Base-by-base conservation (phyloP, 1,284 basidiomycete genomes). In the Volvariella volvacea region DNA sequence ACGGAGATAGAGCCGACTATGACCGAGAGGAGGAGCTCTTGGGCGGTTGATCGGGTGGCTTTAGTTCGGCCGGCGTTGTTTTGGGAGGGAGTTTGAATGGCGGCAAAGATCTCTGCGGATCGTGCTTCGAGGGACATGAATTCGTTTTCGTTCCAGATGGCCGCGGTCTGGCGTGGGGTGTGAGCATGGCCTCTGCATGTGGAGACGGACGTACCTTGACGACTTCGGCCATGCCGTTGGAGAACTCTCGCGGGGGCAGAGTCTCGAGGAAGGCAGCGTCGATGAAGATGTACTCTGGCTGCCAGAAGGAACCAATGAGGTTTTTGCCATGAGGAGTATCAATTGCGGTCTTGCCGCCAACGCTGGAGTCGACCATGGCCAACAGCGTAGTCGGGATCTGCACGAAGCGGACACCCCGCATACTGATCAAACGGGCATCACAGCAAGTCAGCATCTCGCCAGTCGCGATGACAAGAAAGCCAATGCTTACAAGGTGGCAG, bases 201-300 rank as follows among this genome's bases (percentile, higher is more conserved):
- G 45, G 34, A 36, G 28, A 46, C 14, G 41, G 12, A 63, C 69
- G 53, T 48, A 89, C 92, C 78, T 98, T 99, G 64, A 99, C 83
- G 3, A 98, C 89, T 64, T 99, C 95, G 1, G 96, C 94, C 91
- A 99, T 97, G 39, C 95, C 95, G 60, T 99, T 99, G 36, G 91
- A 89, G 54, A 98, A 94, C 63, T 99, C 96, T 49, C 96, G 76
- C 36, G 83, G 68, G 0, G 94, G 94, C 3, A 99, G 83, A 1
- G 92, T 95, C 55, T 92, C 89, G 49, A 99, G 79, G 73, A 96
- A 96, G 0, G 93, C 87, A 14, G 92, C 87, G 63, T 99, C 96
- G 55, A 98, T 96, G 66, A 99, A 99, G 61, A 98, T 88, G 71
- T 88, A 98, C 57, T 87, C 80, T 1, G 95, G 95, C 66, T 99